Evolutionary conservation across 192 early-diverging fungal genomes (phyloP).

Genomic region (Umbelopsis ramanniana): DNA sequence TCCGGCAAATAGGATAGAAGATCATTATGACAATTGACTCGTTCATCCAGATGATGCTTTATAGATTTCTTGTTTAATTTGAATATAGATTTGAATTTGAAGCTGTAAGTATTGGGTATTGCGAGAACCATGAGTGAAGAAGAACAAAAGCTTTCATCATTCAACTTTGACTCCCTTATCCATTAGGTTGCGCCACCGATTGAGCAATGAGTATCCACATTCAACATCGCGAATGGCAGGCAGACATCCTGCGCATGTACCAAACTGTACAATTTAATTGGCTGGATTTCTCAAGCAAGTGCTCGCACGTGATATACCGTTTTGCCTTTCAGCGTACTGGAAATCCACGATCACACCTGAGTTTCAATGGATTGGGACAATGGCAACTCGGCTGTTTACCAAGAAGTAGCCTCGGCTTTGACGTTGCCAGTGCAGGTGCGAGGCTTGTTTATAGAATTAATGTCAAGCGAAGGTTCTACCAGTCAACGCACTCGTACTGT

Average conservation of each 20-base stretch:
- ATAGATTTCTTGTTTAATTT: neutral
- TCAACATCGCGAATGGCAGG: neutral
- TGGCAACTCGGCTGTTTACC: too few species aligned
- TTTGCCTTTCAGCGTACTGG: too few species aligned
- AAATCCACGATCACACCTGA: too few species aligned
- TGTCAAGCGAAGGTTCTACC: too few species aligned
- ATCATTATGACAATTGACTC: neutral
- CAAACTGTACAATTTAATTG: neutral
- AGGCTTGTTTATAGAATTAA: too few species aligned
- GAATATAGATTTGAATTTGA: conserved; percentile 18
- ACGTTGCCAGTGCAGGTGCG: too few species aligned
- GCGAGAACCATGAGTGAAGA: conserved; percentile 18
- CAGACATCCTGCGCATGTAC: neutral
- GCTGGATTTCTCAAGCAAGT: neutral
- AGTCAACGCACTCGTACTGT: too few species aligned
- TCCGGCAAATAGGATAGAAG: conserved; percentile 1
- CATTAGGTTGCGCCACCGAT: neutral
- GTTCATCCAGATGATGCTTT: neutral
- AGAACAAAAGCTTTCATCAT: neutral
- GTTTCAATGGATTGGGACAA: too few species aligned
- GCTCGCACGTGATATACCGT: neutral
- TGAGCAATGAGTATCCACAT: neutral
- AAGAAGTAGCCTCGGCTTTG: too few species aligned
- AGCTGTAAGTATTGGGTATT: neutral
- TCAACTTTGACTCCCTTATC: neutral